Base-by-base conservation (phyloP, 306 rosid species). In the Vigna trinervia region DNA sequence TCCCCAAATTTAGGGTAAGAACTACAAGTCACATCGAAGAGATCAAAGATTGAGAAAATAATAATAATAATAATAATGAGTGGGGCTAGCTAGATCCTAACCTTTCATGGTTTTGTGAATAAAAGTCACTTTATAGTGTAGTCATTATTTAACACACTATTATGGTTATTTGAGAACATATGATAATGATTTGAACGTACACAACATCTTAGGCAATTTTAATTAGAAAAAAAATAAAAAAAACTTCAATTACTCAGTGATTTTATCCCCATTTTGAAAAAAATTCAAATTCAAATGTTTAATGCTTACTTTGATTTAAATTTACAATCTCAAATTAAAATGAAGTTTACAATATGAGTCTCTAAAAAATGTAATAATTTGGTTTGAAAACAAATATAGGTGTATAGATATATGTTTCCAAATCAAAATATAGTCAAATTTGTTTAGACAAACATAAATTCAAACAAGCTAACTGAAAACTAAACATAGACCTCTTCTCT, bases 1-100 rank as follows among this genome's bases (percentile, higher is more conserved):
- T 66, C 86, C 82, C 79, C 28, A 84, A 65, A 56, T 80, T 66
- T 58, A 69, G 84, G 78, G 72, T 15, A 23, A 39, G 23, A 63
- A 41, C 41, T 12, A 10, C 5, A 17, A 28, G 64, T 71, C 47
- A 20, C 64, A 19, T 6, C 54, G 23, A 72, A 56, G 38, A 56
- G 39, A 54, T 22, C 22, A 56, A 71, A 45, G 3, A 66, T 12
- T 41, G n/a, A 36, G 3, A 12, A n/a, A 71, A 34, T 4, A 34
- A 34, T 4, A 34, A 34, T 4, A 34, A 34, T 26, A 32, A 4
- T 38, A 34, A 39, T 4, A 48, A 23, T 10, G 8, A 5, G 30
- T 14, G 78, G 69, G 58, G 17, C 58, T 74, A 47, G 58, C 58
- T 74, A 47, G 58, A 17, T 75, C 15, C 14, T 9, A 41, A 32